These are phyloP conservation scores for Polyporus tsugae DNA, from an alignment of 1,284 basidiomycete species.

Conservation along the genomic window DNA sequence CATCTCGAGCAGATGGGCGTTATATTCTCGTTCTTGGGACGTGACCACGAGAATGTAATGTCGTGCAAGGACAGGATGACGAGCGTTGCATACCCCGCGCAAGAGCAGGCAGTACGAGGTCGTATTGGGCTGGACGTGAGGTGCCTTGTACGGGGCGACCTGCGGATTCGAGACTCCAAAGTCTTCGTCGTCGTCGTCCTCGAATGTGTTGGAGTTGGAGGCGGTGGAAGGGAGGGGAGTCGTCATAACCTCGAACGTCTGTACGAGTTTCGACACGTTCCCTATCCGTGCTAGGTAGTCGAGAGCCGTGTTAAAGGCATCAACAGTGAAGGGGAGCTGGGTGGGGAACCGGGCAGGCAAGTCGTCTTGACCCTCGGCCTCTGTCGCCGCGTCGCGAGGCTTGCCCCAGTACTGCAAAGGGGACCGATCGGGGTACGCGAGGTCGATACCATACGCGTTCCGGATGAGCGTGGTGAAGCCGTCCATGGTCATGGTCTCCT, in stretches of 20 bases:
- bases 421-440: slow-evolving; percentile 71
- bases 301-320: slow-evolving; percentile 73
- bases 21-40: slow-evolving; percentile 52
- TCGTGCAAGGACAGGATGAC: slow-evolving; percentile 61
- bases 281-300: slow-evolving; percentile 70
- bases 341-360: slow-evolving; percentile 36
- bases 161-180: slow-evolving; percentile 49
- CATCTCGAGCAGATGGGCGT: slow-evolving; percentile 32
- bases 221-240: slow-evolving; percentile 62
- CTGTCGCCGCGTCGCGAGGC: slow-evolving; percentile 25
- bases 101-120: slow-evolving; percentile 71
- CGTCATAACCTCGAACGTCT: slow-evolving; percentile 79
- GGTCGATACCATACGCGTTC: slow-evolving; percentile 75
- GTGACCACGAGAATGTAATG: slow-evolving; percentile 76
- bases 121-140: slow-evolving; percentile 70
- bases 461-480: slow-evolving; percentile 66
- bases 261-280: slow-evolving; percentile 70
- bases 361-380: slow-evolving; percentile 24
- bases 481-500: slow-evolving; percentile 62
- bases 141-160: slow-evolving; percentile 44
- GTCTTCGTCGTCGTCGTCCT: slow-evolving; percentile 75
- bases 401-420: slow-evolving; percentile 53
- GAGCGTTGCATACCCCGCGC: slow-evolving; percentile 56
- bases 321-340: slow-evolving; percentile 65
- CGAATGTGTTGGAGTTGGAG: slow-evolving; percentile 55